Conservation (phyloP, 805 yeast species). For the Soucietia sequanensis region DNA sequence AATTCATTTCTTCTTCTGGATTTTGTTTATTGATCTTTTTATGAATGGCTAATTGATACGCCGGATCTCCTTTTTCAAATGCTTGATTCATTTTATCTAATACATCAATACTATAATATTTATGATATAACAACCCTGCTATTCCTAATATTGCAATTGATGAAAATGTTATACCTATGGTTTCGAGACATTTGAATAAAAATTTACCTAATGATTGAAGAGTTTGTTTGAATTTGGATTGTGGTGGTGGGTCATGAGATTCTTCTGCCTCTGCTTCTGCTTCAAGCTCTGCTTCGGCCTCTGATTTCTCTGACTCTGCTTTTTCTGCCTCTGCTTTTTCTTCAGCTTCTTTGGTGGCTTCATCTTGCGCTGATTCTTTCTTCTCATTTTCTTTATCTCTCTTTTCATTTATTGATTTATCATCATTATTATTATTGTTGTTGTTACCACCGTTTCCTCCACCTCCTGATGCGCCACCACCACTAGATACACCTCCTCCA, state of each 20-base stretch:
- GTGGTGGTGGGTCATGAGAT: too few species aligned
- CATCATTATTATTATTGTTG: slow-evolving; percentile 3
- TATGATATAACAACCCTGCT: slow-evolving; percentile 73
- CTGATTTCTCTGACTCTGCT: slow-evolving; percentile 5
- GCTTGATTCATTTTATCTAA: slow-evolving; percentile 63
- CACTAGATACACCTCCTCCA: slow-evolving; percentile 1
- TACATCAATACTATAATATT: slow-evolving; percentile 57
- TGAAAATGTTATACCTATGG: slow-evolving; percentile 69
- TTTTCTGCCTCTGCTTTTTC: slow-evolving; percentile 10
- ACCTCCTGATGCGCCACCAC: slow-evolving; percentile 8
- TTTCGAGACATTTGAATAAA: slow-evolving; percentile 52
- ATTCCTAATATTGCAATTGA: slow-evolving; percentile 66
- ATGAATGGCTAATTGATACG: slow-evolving; percentile 59
- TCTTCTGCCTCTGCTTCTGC: slow-evolving; percentile 11
- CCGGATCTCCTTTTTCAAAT: slow-evolving; percentile 66
- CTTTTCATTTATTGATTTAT: background rate
- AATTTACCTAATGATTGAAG: slow-evolving; percentile 22
- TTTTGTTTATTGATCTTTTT: slow-evolving; percentile 34
- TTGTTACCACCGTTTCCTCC: slow-evolving; percentile 8
- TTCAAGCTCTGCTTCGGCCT: slow-evolving; percentile 11
- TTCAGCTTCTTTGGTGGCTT: slow-evolving; percentile 9
- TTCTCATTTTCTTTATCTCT: slow-evolving; percentile 2
- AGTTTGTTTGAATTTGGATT: slow-evolving; percentile 16
- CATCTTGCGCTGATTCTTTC: slow-evolving; percentile 6
- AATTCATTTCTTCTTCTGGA: slow-evolving; percentile 22